phyloP scores from a whole-genome alignment of 352 stramenopile genomes.

The Phytopythium litorale region DNA sequence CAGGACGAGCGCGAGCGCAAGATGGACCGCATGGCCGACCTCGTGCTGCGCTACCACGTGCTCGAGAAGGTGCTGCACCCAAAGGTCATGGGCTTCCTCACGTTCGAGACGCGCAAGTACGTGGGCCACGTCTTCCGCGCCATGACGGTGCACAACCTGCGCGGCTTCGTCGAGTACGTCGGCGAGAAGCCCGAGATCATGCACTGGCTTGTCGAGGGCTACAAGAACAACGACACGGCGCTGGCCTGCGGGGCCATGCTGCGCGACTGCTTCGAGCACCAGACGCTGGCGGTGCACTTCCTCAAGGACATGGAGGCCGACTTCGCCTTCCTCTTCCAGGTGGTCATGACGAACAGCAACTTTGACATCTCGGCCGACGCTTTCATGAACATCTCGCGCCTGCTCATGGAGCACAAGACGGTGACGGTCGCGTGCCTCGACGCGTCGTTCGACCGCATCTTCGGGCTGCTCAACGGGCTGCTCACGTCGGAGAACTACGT shows the following conservation, averaged over 20 bases:
- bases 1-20: conserved; percentile 67
- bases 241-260: conserved; percentile 80
- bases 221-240: conserved; percentile 64
- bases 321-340: conserved; percentile 63
- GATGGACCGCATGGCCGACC: conserved; percentile 76
- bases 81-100: conserved; percentile 64
- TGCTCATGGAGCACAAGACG: conserved; percentile 65
- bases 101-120: conserved; percentile 84
- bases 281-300: conserved; percentile 57
- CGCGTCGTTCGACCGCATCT: conserved; percentile 62
- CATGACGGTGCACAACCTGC: conserved; percentile 69
- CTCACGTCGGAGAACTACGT: conserved; percentile 68
- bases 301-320: conserved; percentile 52
- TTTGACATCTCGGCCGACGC: conserved; percentile 85
- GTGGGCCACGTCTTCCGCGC: conserved; percentile 72
- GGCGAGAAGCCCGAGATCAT: conserved; percentile 63
- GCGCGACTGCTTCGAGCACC: conserved; percentile 72
- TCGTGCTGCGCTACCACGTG: conserved; percentile 67
- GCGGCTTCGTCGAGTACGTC: conserved; percentile 58
- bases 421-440: conserved; percentile 47
- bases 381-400: conserved; percentile 71
- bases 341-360: conserved; percentile 74
- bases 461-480: conserved; percentile 57
- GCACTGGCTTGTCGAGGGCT: conserved; percentile 69
- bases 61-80: conserved; percentile 71